These are phyloP conservation scores for Thielaviopsis euricoi DNA, from an alignment of 2,329 filamentous ascomycete genomes.

Conservation along the genomic window DNA sequence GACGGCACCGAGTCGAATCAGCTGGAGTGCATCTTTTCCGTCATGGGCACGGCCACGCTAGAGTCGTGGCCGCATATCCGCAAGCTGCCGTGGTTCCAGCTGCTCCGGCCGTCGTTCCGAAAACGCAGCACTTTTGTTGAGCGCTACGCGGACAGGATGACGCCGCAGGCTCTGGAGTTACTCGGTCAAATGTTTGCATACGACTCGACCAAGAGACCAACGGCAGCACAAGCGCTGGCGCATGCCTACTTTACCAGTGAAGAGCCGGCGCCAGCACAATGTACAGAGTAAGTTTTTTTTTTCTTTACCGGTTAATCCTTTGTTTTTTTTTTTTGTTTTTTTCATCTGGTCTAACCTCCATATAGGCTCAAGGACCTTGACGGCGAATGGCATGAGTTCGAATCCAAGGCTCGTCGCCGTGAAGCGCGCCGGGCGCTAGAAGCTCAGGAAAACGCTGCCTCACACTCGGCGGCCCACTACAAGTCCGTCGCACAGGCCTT, in stretches of 20 bases:
- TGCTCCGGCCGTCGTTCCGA: constrained; percentile 63
- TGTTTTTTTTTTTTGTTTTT: background rate
- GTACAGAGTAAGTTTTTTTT: constrained; percentile 51
- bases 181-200: constrained; percentile 75
- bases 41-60: constrained; percentile 74
- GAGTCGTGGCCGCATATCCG: constrained; percentile 74
- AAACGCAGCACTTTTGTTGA: constrained; percentile 64
- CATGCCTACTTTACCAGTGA: constrained; percentile 82
- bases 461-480: no score
- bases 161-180: constrained; percentile 67
- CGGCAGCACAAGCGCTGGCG: constrained; percentile 65
- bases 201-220: constrained; percentile 70
- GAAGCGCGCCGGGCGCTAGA: constrained; percentile 55
- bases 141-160: constrained; percentile 62
- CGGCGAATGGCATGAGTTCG: constrained; percentile 97
- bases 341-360: constrained; percentile 17
- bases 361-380: constrained; percentile 58
- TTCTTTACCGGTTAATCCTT: no score
- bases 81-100: constrained; percentile 96
- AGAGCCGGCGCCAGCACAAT: constrained; percentile 59
- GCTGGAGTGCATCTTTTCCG: constrained; percentile 87
- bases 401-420: constrained; percentile 84
- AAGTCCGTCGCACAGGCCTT: no score
- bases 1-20: constrained; percentile 94
- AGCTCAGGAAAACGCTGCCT: constrained; percentile 14